phyloP scores from a whole-genome alignment of 106 monocot genomes.

The Dendrobium chrysotoxum region DNA sequence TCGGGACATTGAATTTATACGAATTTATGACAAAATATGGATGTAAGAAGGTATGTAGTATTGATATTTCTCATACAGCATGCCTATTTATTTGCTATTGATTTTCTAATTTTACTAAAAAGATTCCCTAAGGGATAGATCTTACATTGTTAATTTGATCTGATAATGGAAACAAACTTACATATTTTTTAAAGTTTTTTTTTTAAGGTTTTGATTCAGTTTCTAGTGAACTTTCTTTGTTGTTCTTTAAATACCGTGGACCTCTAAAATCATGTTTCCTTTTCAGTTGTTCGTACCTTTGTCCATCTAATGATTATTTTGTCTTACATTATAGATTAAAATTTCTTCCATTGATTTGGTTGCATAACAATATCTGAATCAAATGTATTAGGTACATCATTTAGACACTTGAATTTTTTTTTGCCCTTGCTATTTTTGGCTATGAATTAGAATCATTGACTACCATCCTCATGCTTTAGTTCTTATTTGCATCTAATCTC shows the following conservation, averaged over 20 bases:
- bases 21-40: conserved; percentile 82
- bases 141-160: neutral
- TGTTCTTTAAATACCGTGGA: neutral
- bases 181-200: neutral
- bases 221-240: neutral
- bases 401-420: neutral
- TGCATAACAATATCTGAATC: no score
- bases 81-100: neutral
- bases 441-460: neutral
- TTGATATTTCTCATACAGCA: neutral
- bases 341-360: no score
- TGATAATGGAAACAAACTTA: neutral
- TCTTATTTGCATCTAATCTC: neutral
- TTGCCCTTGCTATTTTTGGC: neutral
- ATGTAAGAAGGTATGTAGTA: conserved; percentile 67
- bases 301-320: neutral
- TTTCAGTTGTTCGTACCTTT: neutral
- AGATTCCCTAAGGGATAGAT: neutral
- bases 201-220: neutral
- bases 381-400: no score
- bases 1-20: conserved; percentile 71
- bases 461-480: neutral
- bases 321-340: neutral
- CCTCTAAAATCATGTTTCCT: neutral
- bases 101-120: neutral